These are phyloP conservation scores for Boletus vinaceobasis DNA, from an alignment of 768 basidiomycete species.

Conservation along the genomic window DNA sequence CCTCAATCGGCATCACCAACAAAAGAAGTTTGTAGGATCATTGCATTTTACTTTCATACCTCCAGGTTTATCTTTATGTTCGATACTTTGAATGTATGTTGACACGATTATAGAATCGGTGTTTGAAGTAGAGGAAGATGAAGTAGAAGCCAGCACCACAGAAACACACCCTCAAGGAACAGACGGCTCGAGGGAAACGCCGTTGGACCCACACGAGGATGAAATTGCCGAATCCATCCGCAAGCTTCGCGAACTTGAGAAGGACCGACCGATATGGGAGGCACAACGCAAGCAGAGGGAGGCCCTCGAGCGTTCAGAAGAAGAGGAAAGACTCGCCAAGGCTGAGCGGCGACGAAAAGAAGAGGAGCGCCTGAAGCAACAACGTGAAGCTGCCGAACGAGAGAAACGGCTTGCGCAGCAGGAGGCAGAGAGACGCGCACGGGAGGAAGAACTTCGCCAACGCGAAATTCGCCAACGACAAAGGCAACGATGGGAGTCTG, in stretches of 20 bases:
- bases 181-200: neutral
- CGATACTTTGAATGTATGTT: neutral
- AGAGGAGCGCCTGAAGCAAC: conserved; percentile 20
- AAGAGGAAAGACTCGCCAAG: conserved; percentile 37
- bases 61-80: conserved; percentile 17
- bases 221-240: conserved; percentile 61
- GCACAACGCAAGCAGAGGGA: conserved; percentile 46
- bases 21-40: conserved; percentile 41
- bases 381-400: conserved; percentile 27
- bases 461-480: conserved; percentile 44
- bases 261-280: conserved; percentile 61
- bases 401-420: conserved; percentile 19
- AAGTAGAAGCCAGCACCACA: neutral
- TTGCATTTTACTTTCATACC: conserved; percentile 20
- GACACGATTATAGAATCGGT: conserved; percentile 10
- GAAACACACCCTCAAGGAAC: conserved; percentile 6
- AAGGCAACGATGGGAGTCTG: conserved; percentile 53
- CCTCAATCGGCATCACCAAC: conserved; percentile 36
- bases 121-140: conserved; percentile 12
- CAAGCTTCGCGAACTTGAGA: conserved; percentile 66
- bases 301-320: conserved; percentile 41
- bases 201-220: conserved; percentile 32
- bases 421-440: conserved; percentile 30
- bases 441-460: conserved; percentile 36
- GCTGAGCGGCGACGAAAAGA: conserved; percentile 35